phyloP scores from a whole-genome alignment of 257 asterid genomes.

The Solanum gracilifrons region DNA sequence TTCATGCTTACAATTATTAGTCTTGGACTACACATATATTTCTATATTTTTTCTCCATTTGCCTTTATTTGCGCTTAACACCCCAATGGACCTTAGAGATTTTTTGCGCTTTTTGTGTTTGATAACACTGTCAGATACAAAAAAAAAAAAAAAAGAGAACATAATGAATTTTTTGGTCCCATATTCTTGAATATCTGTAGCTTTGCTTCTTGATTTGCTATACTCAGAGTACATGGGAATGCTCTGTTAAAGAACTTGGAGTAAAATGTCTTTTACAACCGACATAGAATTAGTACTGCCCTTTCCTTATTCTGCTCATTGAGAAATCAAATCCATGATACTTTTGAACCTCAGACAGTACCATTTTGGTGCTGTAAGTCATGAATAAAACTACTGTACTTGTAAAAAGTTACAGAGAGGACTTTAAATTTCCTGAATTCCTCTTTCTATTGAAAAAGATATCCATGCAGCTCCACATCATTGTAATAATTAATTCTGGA shows the following conservation, averaged over 20 bases:
- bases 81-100: neutral
- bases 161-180: neutral
- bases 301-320: neutral
- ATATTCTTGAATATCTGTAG: neutral
- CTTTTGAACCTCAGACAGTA: neutral
- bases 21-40: neutral
- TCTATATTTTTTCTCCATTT: neutral
- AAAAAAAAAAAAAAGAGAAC: neutral
- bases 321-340: neutral
- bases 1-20: neutral
- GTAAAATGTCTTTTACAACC: neutral
- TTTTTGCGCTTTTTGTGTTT: neutral
- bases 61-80: neutral
- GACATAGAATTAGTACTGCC: neutral
- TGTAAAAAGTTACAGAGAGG: neutral
- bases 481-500: neutral
- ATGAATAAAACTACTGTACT: neutral
- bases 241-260: neutral
- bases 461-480: neutral
- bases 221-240: neutral
- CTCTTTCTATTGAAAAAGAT: neutral
- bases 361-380: neutral
- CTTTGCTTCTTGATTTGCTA: neutral
- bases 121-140: neutral
- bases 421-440: neutral